Evolutionary conservation across 2,329 filamentous ascomycete genomes (phyloP), one percentile per base, ranked within the genome.

Genomic region (Claviceps monticola): DNA sequence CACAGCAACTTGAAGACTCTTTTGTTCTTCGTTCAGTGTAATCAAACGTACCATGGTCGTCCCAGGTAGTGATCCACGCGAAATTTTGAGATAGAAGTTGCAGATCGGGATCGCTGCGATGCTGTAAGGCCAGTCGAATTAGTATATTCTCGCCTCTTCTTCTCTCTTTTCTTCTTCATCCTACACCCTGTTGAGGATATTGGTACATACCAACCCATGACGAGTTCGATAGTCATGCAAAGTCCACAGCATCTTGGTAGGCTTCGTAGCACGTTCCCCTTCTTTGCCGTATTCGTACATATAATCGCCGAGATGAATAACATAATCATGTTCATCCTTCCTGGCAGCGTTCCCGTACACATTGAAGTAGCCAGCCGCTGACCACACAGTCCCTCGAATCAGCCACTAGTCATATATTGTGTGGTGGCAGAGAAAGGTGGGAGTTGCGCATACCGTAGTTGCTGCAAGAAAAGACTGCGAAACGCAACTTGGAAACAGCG

Each of bases 391-490:
- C 11, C 2, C 45, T 51, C 29, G 26, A 17, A 46, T 36, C 26
- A 56, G 54, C 17, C 19, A 5, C 19, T 44, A 8, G n/a, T 29
- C 26, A 16, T 39, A 34, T 1, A 16, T 38, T 34, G 13, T 5
- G 46, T 23, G n/a, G 14, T 46, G 44, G 26, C n/a, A 13, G 14
- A 9, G 17, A 36, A 5, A 16, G 21, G 6, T 14, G 42, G 23
- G 3, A 29, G 34, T 29, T 16, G 26, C n/a, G 63, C 74, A 48
- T 62, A 77, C 76, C 79, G 57, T 75, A 86, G 64, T 86, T 88
- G 58, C 72, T 75, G 69, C 84, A 88, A 2, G 82, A 86, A 62
- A 83, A 88, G 1, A 89, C 74, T 1, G 83, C 83, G 51, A 88
- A 70, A 41, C 72, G 77, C 51, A 88, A 68, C 17, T 74, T 67